Evolutionary conservation across 352 stramenopile genomes (phyloP).

Genomic region (Globisporangium radiosum): DNA sequence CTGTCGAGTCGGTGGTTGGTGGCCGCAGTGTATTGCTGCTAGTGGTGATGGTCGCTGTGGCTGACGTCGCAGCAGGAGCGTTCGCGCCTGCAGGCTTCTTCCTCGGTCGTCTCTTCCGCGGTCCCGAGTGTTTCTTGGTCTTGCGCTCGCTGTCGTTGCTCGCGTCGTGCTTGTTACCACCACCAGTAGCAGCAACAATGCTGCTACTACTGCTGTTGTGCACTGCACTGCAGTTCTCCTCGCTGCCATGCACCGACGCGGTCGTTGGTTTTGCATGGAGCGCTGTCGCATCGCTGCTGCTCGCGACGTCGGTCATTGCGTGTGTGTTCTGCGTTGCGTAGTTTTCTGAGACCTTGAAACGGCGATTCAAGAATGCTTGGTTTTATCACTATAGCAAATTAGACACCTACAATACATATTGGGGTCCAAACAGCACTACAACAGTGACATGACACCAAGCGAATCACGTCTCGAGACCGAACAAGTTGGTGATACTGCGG

Average conservation of each 20-base stretch:
- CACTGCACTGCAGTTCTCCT: slow-evolving; percentile 1
- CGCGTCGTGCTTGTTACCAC: background rate
- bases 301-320: too few relatives aligned
- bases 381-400: too few relatives aligned
- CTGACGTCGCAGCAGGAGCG: background rate
- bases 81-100: slow-evolving; percentile 26
- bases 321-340: too few relatives aligned
- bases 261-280: too few relatives aligned
- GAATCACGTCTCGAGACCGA: too few relatives aligned
- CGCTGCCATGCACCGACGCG: background rate
- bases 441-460: too few relatives aligned
- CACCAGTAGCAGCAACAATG: background rate
- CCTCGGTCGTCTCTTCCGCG: slow-evolving; percentile 58
- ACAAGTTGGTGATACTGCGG: too few relatives aligned
- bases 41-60: background rate
- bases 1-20: background rate
- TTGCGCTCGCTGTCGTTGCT: background rate
- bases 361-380: too few relatives aligned
- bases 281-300: too few relatives aligned
- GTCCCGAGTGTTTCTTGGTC: slow-evolving; percentile 42
- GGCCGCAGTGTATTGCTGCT: background rate
- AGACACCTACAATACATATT: too few relatives aligned
- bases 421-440: too few relatives aligned
- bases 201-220: background rate
- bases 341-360: too few relatives aligned